phyloP scores from a whole-genome alignment of 2,329 filamentous ascomycete species.

The Ophiostoma australiae region DNA sequence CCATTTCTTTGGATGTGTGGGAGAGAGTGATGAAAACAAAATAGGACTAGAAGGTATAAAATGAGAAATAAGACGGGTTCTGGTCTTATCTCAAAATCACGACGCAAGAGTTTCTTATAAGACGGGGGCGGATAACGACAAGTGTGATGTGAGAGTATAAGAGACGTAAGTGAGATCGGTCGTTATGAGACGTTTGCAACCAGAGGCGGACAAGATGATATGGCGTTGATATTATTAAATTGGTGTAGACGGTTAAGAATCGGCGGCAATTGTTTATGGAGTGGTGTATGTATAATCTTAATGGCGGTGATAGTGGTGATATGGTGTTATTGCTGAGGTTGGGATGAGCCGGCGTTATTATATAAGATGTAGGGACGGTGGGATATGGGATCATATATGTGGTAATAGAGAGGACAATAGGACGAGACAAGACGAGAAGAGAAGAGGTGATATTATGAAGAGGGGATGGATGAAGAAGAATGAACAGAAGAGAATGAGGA shows the following conservation, averaged over 20 bases:
- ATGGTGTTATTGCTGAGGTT: neutral
- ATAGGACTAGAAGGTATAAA: neutral
- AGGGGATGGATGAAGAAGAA: neutral
- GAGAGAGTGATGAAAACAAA: neutral
- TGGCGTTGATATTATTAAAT: neutral
- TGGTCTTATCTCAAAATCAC: neutral
- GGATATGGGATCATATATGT: neutral
- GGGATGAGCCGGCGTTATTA: neutral
- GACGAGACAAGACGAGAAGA: neutral
- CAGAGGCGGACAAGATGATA: neutral
- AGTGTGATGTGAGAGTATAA: neutral
- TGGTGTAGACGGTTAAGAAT: neutral
- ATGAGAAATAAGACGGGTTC: neutral
- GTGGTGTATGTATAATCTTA: neutral
- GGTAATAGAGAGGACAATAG: neutral
- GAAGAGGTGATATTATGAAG: neutral
- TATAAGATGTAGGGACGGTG: slow-evolving; percentile 3
- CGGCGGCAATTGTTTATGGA: neutral
- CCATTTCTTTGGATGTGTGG: slow-evolving; percentile 43
- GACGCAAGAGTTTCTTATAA: neutral
- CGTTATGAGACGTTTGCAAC: neutral
- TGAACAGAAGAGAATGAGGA: neutral
- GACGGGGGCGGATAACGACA: neutral
- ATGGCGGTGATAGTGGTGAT: neutral
- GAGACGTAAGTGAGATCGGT: slow-evolving; percentile 1